Evolutionary conservation across 176 grass and related monocot genomes (phyloP).

Genomic region (Avena eriantha): DNA sequence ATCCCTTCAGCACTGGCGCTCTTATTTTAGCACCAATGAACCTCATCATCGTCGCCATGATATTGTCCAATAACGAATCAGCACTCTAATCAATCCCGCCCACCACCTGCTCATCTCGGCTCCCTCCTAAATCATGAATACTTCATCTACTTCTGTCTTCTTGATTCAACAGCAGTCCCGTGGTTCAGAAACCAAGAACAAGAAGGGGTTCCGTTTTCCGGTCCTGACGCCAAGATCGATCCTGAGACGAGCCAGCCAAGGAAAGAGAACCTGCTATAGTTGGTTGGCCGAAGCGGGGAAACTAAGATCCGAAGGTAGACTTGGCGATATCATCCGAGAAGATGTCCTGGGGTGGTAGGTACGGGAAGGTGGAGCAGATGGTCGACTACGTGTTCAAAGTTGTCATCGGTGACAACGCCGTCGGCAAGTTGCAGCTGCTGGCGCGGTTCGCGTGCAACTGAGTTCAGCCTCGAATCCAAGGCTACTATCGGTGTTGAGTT

Average conservation of each 20-base stretch:
- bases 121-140: too few relatives aligned
- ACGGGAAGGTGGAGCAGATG: constrained; percentile 56
- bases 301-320: neutral
- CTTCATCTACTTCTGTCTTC: neutral
- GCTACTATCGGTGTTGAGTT: constrained; percentile 97
- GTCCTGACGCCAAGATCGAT: neutral
- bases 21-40: too few relatives aligned
- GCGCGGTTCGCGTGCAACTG: constrained; percentile 73
- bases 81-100: neutral
- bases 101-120: neutral
- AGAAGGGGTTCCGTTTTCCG: neutral
- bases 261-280: neutral
- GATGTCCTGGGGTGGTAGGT: constrained; percentile 51
- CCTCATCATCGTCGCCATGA: too few relatives aligned
- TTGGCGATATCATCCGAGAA: neutral
- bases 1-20: too few relatives aligned
- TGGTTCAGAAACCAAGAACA: neutral
- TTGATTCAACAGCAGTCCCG: neutral
- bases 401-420: constrained; percentile 75
- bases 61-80: too few relatives aligned
- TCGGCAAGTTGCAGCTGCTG: constrained; percentile 77
- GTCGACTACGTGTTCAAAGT: constrained; percentile 74
- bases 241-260: neutral
- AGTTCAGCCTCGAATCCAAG: constrained; percentile 90
- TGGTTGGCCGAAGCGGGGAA: neutral